These are phyloP conservation scores for Stylosanthes scabra DNA, from an alignment of 331 rosid genomes.

Conservation along the genomic window DNA sequence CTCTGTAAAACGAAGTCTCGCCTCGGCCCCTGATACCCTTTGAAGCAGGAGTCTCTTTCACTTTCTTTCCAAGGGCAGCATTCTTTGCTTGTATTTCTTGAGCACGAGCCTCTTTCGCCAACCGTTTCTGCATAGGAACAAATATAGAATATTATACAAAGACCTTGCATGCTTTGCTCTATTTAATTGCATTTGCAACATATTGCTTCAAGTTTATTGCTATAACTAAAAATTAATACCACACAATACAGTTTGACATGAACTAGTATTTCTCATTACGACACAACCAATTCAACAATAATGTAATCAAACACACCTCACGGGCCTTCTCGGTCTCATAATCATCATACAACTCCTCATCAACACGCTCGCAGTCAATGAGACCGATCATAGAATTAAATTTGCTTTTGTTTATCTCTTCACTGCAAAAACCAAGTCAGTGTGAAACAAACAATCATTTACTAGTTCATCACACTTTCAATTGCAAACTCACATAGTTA, in stretches of 20 bases:
- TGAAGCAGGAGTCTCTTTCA: slow-evolving; percentile 64
- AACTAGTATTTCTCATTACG: not conserved
- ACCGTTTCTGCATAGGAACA: slow-evolving; percentile 63
- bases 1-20: slow-evolving; percentile 94
- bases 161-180: slow-evolving; percentile 6
- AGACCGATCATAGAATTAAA: slow-evolving; percentile 97
- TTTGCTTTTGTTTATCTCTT: slow-evolving; percentile 87
- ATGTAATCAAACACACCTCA: slow-evolving; percentile 82
- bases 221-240: slow-evolving; percentile 11
- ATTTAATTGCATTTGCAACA: slow-evolving; percentile 1
- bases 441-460: slow-evolving; percentile 10
- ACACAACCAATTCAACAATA: too few relatives aligned
- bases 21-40: slow-evolving; percentile 84
- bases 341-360: slow-evolving; percentile 80
- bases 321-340: slow-evolving; percentile 90
- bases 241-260: slow-evolving; percentile 8
- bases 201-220: slow-evolving; percentile 14
- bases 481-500: slow-evolving; percentile 68
- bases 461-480: slow-evolving; percentile 6
- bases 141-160: slow-evolving; percentile 9
- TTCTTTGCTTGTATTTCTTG: slow-evolving; percentile 87
- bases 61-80: slow-evolving; percentile 79
- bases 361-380: slow-evolving; percentile 89
- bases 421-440: slow-evolving; percentile 54
- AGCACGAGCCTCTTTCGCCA: slow-evolving; percentile 87